phyloP scores from a whole-genome alignment of 202 grass and related monocot species.

The Hordeum pubiflorum region DNA sequence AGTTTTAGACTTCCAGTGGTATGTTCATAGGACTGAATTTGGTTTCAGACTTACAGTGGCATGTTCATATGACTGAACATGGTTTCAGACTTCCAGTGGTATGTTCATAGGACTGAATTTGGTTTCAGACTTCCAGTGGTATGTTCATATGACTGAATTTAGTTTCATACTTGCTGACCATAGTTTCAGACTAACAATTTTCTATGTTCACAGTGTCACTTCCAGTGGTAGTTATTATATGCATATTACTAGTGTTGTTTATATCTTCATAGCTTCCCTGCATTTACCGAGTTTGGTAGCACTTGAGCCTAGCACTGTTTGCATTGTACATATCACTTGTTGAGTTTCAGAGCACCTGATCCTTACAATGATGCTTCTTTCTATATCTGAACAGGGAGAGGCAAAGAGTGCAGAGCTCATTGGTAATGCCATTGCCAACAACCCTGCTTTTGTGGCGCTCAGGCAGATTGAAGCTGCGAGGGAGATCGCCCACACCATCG shows the following conservation, averaged over 20 bases:
- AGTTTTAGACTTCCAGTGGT: background rate
- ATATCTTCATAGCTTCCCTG: background rate
- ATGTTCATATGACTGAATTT: no score
- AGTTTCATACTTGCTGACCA: no score
- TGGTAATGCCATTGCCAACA: constrained; percentile 71
- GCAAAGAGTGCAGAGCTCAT: constrained; percentile 98
- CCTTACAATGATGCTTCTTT: background rate
- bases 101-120: background rate
- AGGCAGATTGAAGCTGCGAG: constrained; percentile 91
- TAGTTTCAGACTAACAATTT: background rate
- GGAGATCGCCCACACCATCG: constrained; percentile 82
- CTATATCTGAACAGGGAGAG: constrained; percentile 62
- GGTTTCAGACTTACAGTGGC: background rate
- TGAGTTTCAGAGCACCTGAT: background rate
- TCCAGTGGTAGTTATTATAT: background rate
- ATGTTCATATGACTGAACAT: background rate
- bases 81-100: background rate
- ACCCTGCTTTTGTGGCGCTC: constrained; percentile 76
- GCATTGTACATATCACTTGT: background rate
- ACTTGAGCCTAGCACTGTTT: background rate
- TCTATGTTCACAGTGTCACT: background rate
- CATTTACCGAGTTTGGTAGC: background rate
- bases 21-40: background rate
- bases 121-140: background rate
- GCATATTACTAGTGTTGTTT: background rate